These are phyloP conservation scores for Bolboschoenoplectus hybrid DNA, from an alignment of 202 grass and related monocot genomes.

Conservation along the genomic window DNA sequence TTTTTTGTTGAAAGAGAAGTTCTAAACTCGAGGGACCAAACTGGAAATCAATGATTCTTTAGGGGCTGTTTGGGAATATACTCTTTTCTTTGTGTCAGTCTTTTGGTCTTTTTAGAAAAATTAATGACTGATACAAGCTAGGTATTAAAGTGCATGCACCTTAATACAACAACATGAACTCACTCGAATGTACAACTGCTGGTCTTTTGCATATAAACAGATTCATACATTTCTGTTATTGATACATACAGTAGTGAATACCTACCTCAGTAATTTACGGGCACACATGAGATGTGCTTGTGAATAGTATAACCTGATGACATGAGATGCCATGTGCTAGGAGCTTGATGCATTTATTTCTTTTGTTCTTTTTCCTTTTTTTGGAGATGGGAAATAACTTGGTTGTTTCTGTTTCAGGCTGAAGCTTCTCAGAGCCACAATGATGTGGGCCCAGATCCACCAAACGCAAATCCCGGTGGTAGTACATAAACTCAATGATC, in stretches of 20 bases:
- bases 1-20: background rate
- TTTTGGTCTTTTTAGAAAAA: background rate
- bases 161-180: background rate
- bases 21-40: background rate
- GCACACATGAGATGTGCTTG: background rate
- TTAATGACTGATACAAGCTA: background rate
- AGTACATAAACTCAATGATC: conserved; percentile 14
- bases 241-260: background rate
- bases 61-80: background rate
- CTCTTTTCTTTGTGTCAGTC: background rate
- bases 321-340: background rate
- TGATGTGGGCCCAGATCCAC: conserved; percentile 12
- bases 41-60: background rate
- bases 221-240: background rate
- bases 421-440: conserved; percentile 15
- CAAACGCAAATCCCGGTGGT: background rate
- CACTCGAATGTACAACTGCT: background rate
- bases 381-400: background rate
- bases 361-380: background rate
- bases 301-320: background rate
- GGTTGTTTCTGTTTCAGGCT: conserved; percentile 1
- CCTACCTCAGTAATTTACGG: background rate
- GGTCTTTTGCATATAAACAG: background rate
- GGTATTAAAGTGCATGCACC: background rate
- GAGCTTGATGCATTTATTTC: background rate